Evolutionary conservation across 129 eudicot genomes (phyloP), one percentile per base, ranked within the genome.

Genomic region (Silybum marianum): DNA sequence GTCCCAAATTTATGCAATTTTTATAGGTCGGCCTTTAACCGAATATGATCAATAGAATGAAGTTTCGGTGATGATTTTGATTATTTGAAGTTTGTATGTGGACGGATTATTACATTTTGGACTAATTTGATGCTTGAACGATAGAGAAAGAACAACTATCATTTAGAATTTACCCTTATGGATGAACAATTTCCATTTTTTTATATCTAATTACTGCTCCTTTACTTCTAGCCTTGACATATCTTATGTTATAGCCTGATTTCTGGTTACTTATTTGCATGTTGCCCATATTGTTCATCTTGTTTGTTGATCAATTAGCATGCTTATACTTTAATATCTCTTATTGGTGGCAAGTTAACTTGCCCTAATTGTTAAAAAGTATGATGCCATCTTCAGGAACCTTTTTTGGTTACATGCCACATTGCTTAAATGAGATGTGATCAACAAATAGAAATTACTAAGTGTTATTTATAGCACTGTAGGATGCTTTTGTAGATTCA

Each of bases 51-150:
- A 42, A 30, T 62, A 11, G 65, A 66, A 39, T 39, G 34, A 39
- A 77, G 81, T 63, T 19, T 19, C 1, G 12, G 19, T 71, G 48
- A 71, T 71, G 24, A 30, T 34, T 40, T 34, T 6, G 30, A 34
- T 34, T 4, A 34, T 34, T 69, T 70, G 23, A 32, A 6, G 10
- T 4, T 32, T 12, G 6, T 7, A 19, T 36, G 12, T 76, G 67
- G 39, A n/a, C 80, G 19, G 44, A 63, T 62, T 38, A 75, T 60
- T 21, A 30, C 21, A 16, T 78, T 39, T 78, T 16, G 65, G 74
- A 39, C 36, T 38, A 77, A 40, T 36, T 22, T 78, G 6, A 40
- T 66, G 65, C 40, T 78, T 66, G 44, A 78, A 63, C 10, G 44
- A 66, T 78, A 16, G 26, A 40, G 19, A 24, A 67, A 66, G 21